These are phyloP conservation scores for Coniella vitis DNA, from an alignment of 2,329 filamentous ascomycete genomes.

Conservation along the genomic window DNA sequence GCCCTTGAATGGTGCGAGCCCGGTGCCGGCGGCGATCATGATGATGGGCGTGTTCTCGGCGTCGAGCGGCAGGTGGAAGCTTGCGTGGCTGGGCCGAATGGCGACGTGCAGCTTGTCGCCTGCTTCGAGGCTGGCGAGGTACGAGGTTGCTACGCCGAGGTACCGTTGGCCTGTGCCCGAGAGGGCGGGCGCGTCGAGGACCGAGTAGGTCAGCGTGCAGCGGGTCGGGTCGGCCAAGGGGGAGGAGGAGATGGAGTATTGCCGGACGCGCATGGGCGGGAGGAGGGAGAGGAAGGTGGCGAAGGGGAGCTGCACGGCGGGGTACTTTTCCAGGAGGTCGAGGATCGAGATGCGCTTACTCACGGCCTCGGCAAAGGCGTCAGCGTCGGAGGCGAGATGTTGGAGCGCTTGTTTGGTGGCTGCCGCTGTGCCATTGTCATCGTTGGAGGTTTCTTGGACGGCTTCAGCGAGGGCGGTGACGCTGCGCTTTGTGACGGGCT, in stretches of 20 bases:
- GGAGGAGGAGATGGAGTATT: conserved; percentile 64
- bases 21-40: conserved; percentile 45
- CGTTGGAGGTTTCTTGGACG: conserved; percentile 20
- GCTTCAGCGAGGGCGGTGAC: conserved; percentile 41
- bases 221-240: conserved; percentile 50
- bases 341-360: conserved; percentile 48
- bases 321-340: conserved; percentile 54
- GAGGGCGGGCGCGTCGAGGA: conserved; percentile 52
- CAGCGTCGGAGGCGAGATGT: conserved; percentile 31
- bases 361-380: conserved; percentile 33
- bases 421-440: too few species aligned
- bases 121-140: conserved; percentile 42
- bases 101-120: conserved; percentile 43
- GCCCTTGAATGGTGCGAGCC: conserved; percentile 54
- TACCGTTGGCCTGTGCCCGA: conserved; percentile 40
- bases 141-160: conserved; percentile 49
- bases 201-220: conserved; percentile 60
- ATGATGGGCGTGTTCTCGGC: conserved; percentile 41
- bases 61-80: conserved; percentile 42
- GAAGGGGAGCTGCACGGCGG: conserved; percentile 46
- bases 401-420: conserved; percentile 29
- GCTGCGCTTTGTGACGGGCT: conserved; percentile 56
- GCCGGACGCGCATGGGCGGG: conserved; percentile 48
- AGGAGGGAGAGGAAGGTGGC: conserved; percentile 56
- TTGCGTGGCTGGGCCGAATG: conserved; percentile 34